Evolutionary conservation across 129 eudicot genomes (phyloP), one percentile per base, ranked within the genome.

Genomic region (Erigeron canadensis): DNA sequence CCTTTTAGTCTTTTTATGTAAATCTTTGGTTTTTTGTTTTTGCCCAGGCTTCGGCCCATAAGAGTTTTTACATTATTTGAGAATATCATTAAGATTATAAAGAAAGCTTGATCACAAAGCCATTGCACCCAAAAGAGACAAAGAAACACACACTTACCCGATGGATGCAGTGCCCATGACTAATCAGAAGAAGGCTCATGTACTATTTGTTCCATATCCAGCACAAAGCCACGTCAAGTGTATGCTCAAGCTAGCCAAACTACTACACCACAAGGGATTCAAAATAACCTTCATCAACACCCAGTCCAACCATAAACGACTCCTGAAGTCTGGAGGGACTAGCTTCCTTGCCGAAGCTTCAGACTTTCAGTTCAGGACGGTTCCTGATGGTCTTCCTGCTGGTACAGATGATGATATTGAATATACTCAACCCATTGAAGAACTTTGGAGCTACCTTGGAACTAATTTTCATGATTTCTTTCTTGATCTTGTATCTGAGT

Each of bases 231-330:
- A 80, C 41, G 61, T 80, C 12, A 80, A 80, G 57, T 75, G 75
- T 8, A 73, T 80, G 79, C 76, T 80, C 5, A 80, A 80, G 48
- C 72, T 80, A 22, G 83, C 80, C 67, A 62, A 60, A 47, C 37
- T 80, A 23, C 80, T 74, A 41, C 80, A 80, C 80, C 75, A 68
- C 71, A 68, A 61, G 44, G 72, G 72, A 48, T 16, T 74, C 10
- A 28, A 51, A 19, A 74, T 79, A n/a, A 75, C 84, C 77, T 75
- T 80, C 39, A 56, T 80, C 77, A 80, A 80, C 69, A 80, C 81
- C 4, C 58, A 75, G 45, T 80, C 59, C 21, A 75, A 80, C 80
- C n/a, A n/a, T n/a, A n/a, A n/a, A n/a, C n/a, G n/a, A n/a, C n/a
- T n/a, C n/a, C n/a, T n/a, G n/a, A n/a, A n/a, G n/a, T n/a, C n/a